Base-by-base conservation (phyloP, 2,329 filamentous ascomycete genomes). In the Aspergillus felis region DNA sequence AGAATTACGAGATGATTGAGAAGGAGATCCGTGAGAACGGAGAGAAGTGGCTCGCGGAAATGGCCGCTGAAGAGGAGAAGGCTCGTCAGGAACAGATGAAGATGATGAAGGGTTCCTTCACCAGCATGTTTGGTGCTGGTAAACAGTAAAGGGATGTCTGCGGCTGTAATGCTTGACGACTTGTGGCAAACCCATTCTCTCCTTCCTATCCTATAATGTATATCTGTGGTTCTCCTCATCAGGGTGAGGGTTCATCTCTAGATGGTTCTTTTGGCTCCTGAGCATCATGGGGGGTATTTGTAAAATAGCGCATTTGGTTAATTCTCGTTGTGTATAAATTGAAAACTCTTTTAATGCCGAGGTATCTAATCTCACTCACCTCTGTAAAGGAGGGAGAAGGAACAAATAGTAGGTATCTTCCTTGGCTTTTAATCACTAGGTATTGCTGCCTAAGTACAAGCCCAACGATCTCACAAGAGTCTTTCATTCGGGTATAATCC, bases 21-120 rank as follows among this genome's bases (percentile, higher is more conserved):
- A 88, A 87, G 76, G 89, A 96, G 78, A 96, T 99, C 67, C 84
- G 89, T 50, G 89, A 95, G 75, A 94, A 97, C 71, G 94, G 92
- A 53, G 91, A 93, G 74, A 91, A 93, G 78, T 97, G 92, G 91
- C 81, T 99, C 66, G 92, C 92, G 80, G 93, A 97, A 75, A 92
- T 96, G 81, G 89, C 90, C 47, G 87, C 87, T 51, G 85, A 90
- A 72, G 88, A 92, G 79, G 93, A 97, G 81, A 92, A 91, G 81
- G 82, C 87, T 61, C 90, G 92, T 75, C 90, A 96, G 70, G 92
- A 96, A 76, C 88, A 89, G 67, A 92, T 96, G 88, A 90, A 89
- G 77, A 91, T 84, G 70, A 96, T 96, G 91, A 94, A 93, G 84
- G 84, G 83, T 57, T 88, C 87, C 28, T 87, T 94, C 68, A 81